phyloP scores from a whole-genome alignment of 2,329 filamentous ascomycete species.

The Coniochaeta sp. region DNA sequence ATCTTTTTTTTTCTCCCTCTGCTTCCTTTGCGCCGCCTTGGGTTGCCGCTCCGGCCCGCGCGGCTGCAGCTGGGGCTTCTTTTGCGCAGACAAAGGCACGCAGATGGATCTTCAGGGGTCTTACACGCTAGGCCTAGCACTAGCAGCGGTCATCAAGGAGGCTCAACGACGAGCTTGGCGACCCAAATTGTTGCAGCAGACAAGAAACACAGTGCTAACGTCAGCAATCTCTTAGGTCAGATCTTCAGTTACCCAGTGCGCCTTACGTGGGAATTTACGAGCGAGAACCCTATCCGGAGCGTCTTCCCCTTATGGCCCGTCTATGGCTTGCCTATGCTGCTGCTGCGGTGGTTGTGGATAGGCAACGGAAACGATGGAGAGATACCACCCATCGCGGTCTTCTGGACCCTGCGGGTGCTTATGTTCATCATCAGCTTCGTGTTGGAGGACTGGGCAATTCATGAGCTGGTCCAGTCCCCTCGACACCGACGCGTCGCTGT shows the following conservation, averaged over 20 bases:
- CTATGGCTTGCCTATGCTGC: constrained; percentile 88
- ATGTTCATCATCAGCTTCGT: constrained; percentile 97
- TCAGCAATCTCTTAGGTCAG: constrained; percentile 52
- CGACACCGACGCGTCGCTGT: constrained; percentile 67
- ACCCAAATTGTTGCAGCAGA: neutral
- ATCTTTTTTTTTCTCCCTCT: constrained; percentile 1
- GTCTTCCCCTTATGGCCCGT: constrained; percentile 94
- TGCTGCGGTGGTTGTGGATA: constrained; percentile 87
- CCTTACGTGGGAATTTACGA: constrained; percentile 94
- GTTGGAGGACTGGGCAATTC: constrained; percentile 92
- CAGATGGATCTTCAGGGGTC: neutral
- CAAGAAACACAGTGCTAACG: neutral
- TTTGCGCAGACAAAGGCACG: neutral
- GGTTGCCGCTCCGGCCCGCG: constrained; percentile 1
- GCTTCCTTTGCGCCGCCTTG: neutral
- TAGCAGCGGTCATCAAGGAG: neutral
- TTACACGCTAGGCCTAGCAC: neutral
- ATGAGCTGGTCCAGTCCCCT: constrained; percentile 77
- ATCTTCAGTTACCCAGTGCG: constrained; percentile 89
- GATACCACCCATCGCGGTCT: constrained; percentile 77
- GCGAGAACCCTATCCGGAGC: constrained; percentile 81
- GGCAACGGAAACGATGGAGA: constrained; percentile 71
- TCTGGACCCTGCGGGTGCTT: constrained; percentile 78
- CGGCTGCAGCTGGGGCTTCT: neutral
- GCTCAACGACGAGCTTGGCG: neutral